Evolutionary conservation across 257 asterid species (phyloP).

Genomic region (Nicotiana obtusifolia): DNA sequence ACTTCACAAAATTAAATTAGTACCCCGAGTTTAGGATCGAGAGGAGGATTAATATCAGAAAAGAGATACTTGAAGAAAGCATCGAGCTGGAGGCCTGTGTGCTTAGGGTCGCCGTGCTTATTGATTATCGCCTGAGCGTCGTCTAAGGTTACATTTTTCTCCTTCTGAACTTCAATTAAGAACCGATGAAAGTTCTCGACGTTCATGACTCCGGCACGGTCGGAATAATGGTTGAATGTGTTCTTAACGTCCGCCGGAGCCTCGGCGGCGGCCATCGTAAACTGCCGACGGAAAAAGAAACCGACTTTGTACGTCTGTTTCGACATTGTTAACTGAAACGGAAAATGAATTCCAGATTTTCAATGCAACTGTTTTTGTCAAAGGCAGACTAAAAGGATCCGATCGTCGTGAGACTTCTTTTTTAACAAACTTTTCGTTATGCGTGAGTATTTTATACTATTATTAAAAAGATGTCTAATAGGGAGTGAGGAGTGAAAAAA

Average conservation of each 20-base stretch:
- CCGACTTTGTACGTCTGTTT: slow-evolving; percentile 67
- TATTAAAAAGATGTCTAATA: neutral
- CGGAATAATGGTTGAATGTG: slow-evolving; percentile 40
- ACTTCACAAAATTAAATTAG: neutral
- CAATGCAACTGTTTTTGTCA: neutral
- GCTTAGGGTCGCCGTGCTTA: slow-evolving; percentile 33
- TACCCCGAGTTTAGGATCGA: slow-evolving; percentile 51
- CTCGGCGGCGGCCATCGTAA: slow-evolving; percentile 46
- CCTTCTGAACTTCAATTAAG: slow-evolving; percentile 62
- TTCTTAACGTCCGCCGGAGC: slow-evolving; percentile 54
- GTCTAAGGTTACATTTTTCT: slow-evolving; percentile 42
- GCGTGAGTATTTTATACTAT: neutral
- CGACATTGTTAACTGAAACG: slow-evolving; percentile 27
- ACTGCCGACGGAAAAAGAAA: slow-evolving; percentile 68
- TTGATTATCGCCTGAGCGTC: slow-evolving; percentile 49
- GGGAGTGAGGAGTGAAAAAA: neutral
- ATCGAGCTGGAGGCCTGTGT: slow-evolving; percentile 37
- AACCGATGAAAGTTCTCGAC: slow-evolving; percentile 43
- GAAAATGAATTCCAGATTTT: neutral
- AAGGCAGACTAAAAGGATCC: neutral
- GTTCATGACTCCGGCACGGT: slow-evolving; percentile 43
- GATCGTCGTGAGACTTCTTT: neutral
- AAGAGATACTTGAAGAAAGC: slow-evolving; percentile 52
- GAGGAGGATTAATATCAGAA: slow-evolving; percentile 53
- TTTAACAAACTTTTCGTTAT: neutral